Base-by-base conservation (phyloP, 257 asterid species). In the Solanum habrochaites region DNA sequence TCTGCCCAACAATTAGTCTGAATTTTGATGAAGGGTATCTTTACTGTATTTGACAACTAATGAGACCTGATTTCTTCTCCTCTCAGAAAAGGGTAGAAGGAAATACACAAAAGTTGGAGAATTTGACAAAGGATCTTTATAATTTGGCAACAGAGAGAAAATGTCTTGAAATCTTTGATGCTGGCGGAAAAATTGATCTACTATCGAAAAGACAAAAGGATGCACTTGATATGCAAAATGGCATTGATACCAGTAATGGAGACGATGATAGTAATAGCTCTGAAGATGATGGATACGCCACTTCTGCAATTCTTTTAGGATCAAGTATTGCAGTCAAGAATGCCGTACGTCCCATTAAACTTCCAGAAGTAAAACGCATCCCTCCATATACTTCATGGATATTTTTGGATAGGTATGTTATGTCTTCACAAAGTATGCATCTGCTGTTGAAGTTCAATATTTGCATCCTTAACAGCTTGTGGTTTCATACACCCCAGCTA, bases 301-400 rank as follows among this genome's bases (percentile, higher is more conserved):
- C 98, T 88, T 97, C 98, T 78, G 97, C 99, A 72, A 93, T 97
- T 89, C 99, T 97, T 86, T 89, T 96, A 82, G 99, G 99, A 90
- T 94, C 99, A 87, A 97, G 99, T 92, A 96, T 96, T 92, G 99
- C 95, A 81, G 99, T 95, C 85, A 97, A 96, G 93, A 97, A 95
- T 91, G 99, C 99, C 23, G 99, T 96, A 88, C 98, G 97, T 23
- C 99, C 99, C 11, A 95, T 94, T 78, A 97, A 93, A 88, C 93
- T 97, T 84, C 98, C 98, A 10, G 97, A 91, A 93, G 93, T 91
- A 85, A 86, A 93, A 90, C 94, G 89, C 80, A 73, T 95, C 85
- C 97, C 99, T 71, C 94, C 98, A 35, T 97, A 93, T 90, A 95
- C 98, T 14, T 92, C 99, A 45, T 97, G 99, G 99, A 91, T 94